These are phyloP conservation scores for Oryza longistaminata DNA, from an alignment of 176 grass and related monocot species.

Conservation along the genomic window DNA sequence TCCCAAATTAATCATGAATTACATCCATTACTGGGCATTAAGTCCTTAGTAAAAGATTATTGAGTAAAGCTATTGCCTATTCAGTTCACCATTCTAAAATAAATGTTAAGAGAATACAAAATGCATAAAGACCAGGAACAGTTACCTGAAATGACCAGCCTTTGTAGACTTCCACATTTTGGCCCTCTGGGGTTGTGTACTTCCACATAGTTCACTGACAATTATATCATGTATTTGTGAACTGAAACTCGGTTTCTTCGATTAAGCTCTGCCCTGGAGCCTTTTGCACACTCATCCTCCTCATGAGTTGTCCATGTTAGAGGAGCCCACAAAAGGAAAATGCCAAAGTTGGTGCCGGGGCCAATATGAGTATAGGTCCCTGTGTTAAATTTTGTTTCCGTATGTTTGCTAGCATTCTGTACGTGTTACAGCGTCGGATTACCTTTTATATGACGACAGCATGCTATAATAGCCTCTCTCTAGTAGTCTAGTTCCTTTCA, in stretches of 20 bases:
- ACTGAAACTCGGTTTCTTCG: constrained; percentile 25
- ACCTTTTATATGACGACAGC: neutral
- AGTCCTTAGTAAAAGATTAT: neutral
- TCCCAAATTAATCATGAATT: neutral
- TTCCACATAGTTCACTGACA: neutral
- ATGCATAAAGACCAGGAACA: neutral
- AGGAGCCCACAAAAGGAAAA: constrained; percentile 55
- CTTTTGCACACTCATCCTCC: constrained; percentile 58
- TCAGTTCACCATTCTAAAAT: neutral
- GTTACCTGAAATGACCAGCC: constrained; percentile 36
- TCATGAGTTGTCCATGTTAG: constrained; percentile 66
- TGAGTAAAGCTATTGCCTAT: neutral
- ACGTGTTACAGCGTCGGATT: neutral
- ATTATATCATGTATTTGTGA: constrained; percentile 1
- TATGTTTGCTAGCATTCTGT: constrained; percentile 24
- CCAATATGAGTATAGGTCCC: constrained; percentile 26
- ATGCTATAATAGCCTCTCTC: constrained; percentile 10
- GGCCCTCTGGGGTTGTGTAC: neutral
- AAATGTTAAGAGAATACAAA: neutral
- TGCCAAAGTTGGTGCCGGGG: constrained; percentile 33
- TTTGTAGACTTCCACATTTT: neutral
- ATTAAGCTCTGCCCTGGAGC: constrained; percentile 52
- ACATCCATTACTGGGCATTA: neutral
- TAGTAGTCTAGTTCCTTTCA: constrained; percentile 8
- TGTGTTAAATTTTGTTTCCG: constrained; percentile 36